A percentile compares a stretch with the other conserved stretches of the same genome.
Conservation (phyloP, 148 eudicot species). For the Limonium bicolor region DNA sequence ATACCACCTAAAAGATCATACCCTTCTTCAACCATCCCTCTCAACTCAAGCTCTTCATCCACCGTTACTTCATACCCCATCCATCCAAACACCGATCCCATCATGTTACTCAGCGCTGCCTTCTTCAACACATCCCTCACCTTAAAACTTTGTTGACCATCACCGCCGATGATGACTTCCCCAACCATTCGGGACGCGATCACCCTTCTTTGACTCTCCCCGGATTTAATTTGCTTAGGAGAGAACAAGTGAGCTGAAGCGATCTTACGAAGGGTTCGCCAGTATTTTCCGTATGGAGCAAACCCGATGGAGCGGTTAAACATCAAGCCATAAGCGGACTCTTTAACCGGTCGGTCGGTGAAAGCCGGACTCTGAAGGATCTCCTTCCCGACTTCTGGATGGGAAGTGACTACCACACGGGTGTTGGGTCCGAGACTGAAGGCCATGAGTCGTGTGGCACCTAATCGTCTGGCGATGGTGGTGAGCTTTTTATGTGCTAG, state of each 20-base stretch:
- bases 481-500: constrained; percentile 57
- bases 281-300: constrained; percentile 54
- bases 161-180: constrained; percentile 4
- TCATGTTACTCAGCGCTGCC: constrained; percentile 56
- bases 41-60: constrained; percentile 26
- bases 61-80: constrained; percentile 9
- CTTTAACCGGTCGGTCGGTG: constrained; percentile 53
- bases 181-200: constrained; percentile 20
- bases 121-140: constrained; percentile 27
- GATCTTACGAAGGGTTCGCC: constrained; percentile 44
- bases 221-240: constrained; percentile 22
- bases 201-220: constrained; percentile 18
- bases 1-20: constrained; percentile 46
- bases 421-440: constrained; percentile 57
- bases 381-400: constrained; percentile 46
- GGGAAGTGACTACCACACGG: constrained; percentile 45
- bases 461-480: constrained; percentile 13
- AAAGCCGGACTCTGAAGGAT: constrained; percentile 29
- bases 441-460: constrained; percentile 53
- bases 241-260: constrained; percentile 44
- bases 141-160: constrained; percentile 1
- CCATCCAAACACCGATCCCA: constrained; percentile 66
- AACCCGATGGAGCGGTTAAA: constrained; percentile 69
- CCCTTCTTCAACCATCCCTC: constrained; percentile 39
- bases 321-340: constrained; percentile 52